Base-by-base conservation (phyloP, 768 basidiomycete genomes). In the Naganishia friedmannii region DNA sequence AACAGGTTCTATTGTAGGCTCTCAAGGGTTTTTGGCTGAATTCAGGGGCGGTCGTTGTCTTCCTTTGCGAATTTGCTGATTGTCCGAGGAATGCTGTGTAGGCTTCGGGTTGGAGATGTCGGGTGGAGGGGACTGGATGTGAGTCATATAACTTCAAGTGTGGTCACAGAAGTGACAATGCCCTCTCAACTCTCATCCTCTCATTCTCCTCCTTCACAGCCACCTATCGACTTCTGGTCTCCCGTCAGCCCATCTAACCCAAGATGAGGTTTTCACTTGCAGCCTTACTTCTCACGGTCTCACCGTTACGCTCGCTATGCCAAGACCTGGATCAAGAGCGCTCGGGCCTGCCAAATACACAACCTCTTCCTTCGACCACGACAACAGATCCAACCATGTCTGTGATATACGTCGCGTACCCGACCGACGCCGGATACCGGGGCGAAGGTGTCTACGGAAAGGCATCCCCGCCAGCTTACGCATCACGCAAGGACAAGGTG, bases 221-320 rank as follows among this genome's bases (percentile, higher is more conserved):
- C 48, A 51, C 4, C 23, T 13, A 23, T 21, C 23, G n/a, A 51
- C n/a, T 2, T 26, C 12, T 21, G 12, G 48, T 51, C 48, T 51
- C n/a, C 48, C n/a, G n/a, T n/a, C 23, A 51, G 15, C n/a, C n/a
- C 48, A 51, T 51, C n/a, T 58, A 8, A 4, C 34, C 6, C 57
- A 58, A 15, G 57, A 58, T 58, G 57, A 58, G 57, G 57, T 37
- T 58, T 9, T 32, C 57, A 32, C 21, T 58, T 6, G 32, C 21
- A 23, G 15, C 32, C n/a, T 8, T 34, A 19, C n/a, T 58, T n/a
- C 31, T 58, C 57, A 10, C 34, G 34, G n/a, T 34, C 34, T 8
- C 57, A 32, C n/a, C 57, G 17, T 34, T 51, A 51, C 19, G 7
- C 37, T 39, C 57, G 13, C 34, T 58, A 15, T 58, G 34, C 2